Evolutionary conservation across 306 rosid genomes (phyloP).

Genomic region (Ammopiptanthus mongolicus): DNA sequence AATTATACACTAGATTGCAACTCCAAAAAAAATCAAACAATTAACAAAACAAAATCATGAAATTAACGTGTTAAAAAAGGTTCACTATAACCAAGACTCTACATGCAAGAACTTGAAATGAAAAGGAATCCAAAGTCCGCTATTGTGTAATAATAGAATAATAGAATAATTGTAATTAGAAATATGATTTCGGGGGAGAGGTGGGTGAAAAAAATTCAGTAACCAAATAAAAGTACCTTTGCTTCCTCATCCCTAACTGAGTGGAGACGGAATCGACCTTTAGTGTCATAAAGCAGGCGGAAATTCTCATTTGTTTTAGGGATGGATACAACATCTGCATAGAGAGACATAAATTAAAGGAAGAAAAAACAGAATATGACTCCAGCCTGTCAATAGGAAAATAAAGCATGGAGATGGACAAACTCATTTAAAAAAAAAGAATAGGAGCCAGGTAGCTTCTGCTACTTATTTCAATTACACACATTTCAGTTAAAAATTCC

Average conservation of each 20-base stretch:
- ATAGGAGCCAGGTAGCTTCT: no score
- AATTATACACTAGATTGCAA: background rate
- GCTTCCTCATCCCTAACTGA: slow-evolving; percentile 79
- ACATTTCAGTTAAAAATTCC: background rate
- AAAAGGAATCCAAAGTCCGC: background rate
- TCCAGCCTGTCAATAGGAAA: background rate
- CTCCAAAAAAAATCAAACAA: background rate
- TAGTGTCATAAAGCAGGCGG: slow-evolving; percentile 76
- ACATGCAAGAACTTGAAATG: background rate
- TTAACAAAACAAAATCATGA: background rate
- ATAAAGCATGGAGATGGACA: background rate
- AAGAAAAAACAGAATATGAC: background rate
- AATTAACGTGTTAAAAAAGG: background rate
- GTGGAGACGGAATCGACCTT: slow-evolving; percentile 73
- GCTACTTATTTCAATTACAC: background rate
- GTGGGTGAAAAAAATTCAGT: background rate
- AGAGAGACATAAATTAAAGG: background rate
- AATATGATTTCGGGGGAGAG: background rate
- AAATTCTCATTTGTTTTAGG: slow-evolving; percentile 72
- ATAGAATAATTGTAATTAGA: background rate
- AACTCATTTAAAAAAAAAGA: background rate
- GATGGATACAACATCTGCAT: slow-evolving; percentile 73
- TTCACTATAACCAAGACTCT: background rate
- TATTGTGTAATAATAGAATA: background rate
- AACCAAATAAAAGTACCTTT: slow-evolving; percentile 40